Evolutionary conservation across 176 grass and related monocot species (phyloP).

Genomic region (Phragmites australis): DNA sequence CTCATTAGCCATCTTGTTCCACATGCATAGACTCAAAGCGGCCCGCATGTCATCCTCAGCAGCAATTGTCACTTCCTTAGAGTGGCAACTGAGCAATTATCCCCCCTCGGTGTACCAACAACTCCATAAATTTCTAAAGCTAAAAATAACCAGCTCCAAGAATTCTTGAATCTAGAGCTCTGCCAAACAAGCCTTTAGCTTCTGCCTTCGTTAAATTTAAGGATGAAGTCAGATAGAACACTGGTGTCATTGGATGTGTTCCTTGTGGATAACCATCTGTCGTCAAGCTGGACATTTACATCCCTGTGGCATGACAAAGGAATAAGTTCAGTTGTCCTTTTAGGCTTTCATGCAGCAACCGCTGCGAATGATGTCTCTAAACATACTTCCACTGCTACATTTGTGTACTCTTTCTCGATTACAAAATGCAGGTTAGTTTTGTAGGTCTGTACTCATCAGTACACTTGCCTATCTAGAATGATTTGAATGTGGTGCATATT

Average conservation of each 20-base stretch:
- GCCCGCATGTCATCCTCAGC: too few relatives aligned
- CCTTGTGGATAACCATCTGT: constrained; percentile 70
- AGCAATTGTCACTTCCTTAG: too few relatives aligned
- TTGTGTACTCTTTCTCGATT: background rate
- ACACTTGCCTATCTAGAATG: background rate
- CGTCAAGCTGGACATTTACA: constrained; percentile 65
- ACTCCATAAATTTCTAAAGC: too few relatives aligned
- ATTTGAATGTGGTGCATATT: background rate
- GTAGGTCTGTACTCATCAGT: background rate
- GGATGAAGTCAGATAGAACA: constrained; percentile 65
- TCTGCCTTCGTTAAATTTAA: constrained; percentile 52
- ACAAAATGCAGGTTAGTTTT: constrained; percentile 1
- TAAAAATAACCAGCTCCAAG: too few relatives aligned
- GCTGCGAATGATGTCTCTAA: background rate
- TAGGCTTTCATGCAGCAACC: background rate
- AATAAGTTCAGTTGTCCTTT: background rate
- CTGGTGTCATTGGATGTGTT: constrained; percentile 64
- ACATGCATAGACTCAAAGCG: too few relatives aligned
- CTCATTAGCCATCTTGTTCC: too few relatives aligned
- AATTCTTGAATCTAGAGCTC: too few relatives aligned
- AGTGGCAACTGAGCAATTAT: too few relatives aligned
- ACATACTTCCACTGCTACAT: background rate
- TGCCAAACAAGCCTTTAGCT: too few relatives aligned
- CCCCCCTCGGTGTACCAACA: too few relatives aligned
- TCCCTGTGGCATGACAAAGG: constrained; percentile 48